These are phyloP conservation scores for Magnolia officinalis DNA, from an alignment of 164 flowering plant genomes.

Conservation along the genomic window DNA sequence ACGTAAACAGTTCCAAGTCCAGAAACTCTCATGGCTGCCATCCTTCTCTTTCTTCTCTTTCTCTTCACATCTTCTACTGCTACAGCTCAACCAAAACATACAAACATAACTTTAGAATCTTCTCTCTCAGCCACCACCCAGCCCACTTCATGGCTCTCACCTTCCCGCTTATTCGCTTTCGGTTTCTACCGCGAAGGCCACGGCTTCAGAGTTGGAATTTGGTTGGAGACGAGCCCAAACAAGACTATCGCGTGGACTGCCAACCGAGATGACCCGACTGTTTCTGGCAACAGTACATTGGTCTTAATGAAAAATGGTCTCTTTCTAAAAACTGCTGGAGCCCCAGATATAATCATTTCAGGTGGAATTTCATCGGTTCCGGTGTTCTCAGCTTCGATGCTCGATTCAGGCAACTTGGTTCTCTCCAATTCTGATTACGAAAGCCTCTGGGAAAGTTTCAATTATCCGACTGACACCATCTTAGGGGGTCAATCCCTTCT, in stretches of 20 bases:
- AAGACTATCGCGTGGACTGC: constrained; percentile 21
- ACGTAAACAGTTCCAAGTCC: neutral
- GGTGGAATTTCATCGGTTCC: neutral
- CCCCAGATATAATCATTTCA: neutral
- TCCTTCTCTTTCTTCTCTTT: neutral
- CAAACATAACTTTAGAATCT: neutral
- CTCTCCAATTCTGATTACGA: neutral
- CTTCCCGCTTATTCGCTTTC: neutral
- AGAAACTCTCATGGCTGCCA: neutral
- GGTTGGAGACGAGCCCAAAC: constrained; percentile 1
- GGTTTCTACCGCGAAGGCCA: neutral
- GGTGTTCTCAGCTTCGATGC: constrained; percentile 24
- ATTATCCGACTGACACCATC: constrained; percentile 26
- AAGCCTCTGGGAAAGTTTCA: constrained; percentile 24
- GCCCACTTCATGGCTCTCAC: neutral
- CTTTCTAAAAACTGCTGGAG: constrained; percentile 1
- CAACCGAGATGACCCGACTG: constrained; percentile 15
- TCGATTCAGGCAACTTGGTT: constrained; percentile 28
- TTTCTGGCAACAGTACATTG: neutral
- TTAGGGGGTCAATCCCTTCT: neutral
- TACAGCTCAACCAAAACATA: neutral
- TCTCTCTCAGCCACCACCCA: neutral
- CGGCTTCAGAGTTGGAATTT: neutral
- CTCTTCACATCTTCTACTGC: neutral
- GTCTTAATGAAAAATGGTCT: constrained; percentile 11